Conservation (phyloP, 805 yeast species). For the Wickerhamiella bombiphila region DNA sequence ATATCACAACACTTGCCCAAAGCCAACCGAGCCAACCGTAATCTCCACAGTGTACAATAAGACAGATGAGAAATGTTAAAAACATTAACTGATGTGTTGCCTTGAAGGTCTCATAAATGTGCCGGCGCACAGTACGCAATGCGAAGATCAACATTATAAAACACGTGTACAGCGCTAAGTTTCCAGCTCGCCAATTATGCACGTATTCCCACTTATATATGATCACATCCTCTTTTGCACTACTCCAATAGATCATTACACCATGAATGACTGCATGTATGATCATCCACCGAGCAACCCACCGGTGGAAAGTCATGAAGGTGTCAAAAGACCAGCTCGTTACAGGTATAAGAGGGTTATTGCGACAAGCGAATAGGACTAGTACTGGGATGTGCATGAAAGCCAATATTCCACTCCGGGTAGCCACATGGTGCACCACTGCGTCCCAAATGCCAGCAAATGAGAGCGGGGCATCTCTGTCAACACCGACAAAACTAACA, state of each 20-base stretch:
- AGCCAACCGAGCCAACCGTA: slow-evolving; percentile 46
- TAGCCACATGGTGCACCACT: slow-evolving; percentile 23
- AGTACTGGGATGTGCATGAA: slow-evolving; percentile 36
- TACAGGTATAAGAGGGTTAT: slow-evolving; percentile 46
- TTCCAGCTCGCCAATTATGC: slow-evolving; percentile 29
- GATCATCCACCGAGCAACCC: slow-evolving; percentile 35
- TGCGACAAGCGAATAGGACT: slow-evolving; percentile 50
- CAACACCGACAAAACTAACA: slow-evolving; percentile 15
- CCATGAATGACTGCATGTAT: slow-evolving; percentile 34
- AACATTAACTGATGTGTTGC: slow-evolving; percentile 29
- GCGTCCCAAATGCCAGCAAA: slow-evolving; percentile 27
- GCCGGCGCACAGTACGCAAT: slow-evolving; percentile 33
- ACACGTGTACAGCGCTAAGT: slow-evolving; percentile 30
- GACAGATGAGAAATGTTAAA: slow-evolving; percentile 16
- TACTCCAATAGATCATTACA: slow-evolving; percentile 20
- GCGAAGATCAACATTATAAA: slow-evolving; percentile 34
- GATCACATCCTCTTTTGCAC: slow-evolving; percentile 15
- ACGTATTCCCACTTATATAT: slow-evolving; percentile 20
- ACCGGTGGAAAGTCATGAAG: slow-evolving; percentile 46
- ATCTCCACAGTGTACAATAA: slow-evolving; percentile 41
- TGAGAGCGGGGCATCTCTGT: slow-evolving; percentile 13
- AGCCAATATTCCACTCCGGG: slow-evolving; percentile 37
- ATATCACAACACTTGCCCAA: slow-evolving; percentile 43
- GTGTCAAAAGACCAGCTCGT: slow-evolving; percentile 52
- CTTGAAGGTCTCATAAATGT: slow-evolving; percentile 44